A percentile compares a stretch with the other conserved stretches of the same genome.
Conservation (phyloP, 2,329 filamentous ascomycete species). For the Aspergillus flavus region DNA sequence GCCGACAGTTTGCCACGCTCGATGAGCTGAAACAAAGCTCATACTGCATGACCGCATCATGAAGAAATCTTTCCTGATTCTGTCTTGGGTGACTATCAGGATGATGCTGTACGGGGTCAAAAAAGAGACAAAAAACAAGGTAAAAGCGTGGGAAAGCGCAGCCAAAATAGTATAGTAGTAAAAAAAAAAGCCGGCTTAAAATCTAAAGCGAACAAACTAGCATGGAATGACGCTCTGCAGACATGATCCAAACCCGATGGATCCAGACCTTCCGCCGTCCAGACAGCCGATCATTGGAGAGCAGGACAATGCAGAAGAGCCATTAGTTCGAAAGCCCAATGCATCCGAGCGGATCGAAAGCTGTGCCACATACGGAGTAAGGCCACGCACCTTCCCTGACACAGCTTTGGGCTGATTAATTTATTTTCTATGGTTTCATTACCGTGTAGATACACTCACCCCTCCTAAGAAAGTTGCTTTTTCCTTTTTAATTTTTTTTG, state of each 20-base stretch:
- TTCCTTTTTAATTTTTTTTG: conserved; percentile 6
- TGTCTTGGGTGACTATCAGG: background rate
- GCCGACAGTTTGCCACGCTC: background rate
- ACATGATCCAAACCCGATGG: conserved; percentile 5
- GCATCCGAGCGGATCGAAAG: conserved; percentile 21
- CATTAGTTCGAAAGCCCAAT: conserved; percentile 23
- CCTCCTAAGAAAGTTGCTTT: conserved; percentile 9
- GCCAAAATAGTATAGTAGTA: background rate
- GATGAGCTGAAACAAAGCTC: background rate
- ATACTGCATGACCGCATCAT: background rate
- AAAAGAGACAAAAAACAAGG: background rate
- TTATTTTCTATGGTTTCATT: conserved; percentile 14
- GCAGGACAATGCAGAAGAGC: conserved; percentile 14
- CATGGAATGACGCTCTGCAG: background rate
- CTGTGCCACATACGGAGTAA: conserved; percentile 15
- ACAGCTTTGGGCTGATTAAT: conserved; percentile 16
- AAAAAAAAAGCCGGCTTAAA: background rate
- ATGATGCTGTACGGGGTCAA: background rate
- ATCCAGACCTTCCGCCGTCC: background rate
- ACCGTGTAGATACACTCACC: conserved; percentile 10
- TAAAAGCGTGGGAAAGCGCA: background rate
- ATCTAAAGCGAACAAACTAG: background rate
- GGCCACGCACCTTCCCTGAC: conserved; percentile 21
- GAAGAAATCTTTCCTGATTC: background rate
- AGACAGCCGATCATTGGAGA: conserved; percentile 14